phyloP scores from a whole-genome alignment of 257 asterid species.

The Solanum corneliomulleri region DNA sequence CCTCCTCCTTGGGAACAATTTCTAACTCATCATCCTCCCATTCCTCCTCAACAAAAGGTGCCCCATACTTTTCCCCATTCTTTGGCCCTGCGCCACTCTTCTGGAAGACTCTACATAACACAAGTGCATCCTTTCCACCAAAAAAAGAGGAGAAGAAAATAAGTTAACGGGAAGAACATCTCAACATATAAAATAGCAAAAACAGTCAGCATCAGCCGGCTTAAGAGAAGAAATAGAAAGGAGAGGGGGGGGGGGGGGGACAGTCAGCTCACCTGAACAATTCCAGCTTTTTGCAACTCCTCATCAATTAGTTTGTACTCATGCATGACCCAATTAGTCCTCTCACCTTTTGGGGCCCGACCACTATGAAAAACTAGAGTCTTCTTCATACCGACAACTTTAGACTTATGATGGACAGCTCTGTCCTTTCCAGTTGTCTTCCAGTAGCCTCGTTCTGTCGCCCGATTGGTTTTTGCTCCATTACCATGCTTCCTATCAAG shows the following conservation, averaged over 20 bases:
- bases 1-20: constrained; percentile 31
- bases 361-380: constrained; percentile 83
- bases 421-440: constrained; percentile 94
- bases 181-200: not conserved
- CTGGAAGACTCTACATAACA: constrained; percentile 79
- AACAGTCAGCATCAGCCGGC: not conserved
- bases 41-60: constrained; percentile 79
- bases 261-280: constrained; percentile 46
- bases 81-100: constrained; percentile 94
- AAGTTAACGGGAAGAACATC: not conserved
- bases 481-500: constrained; percentile 85
- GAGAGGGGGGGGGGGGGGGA: too few species aligned
- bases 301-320: constrained; percentile 76
- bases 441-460: constrained; percentile 89
- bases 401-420: constrained; percentile 55
- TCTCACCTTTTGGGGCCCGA: constrained; percentile 85
- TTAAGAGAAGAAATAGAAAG: not conserved
- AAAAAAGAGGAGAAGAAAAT: not conserved
- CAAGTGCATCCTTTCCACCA: constrained; percentile 55
- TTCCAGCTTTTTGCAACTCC: constrained; percentile 61
- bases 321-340: constrained; percentile 94
- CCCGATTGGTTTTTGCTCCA: constrained; percentile 76
- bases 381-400: constrained; percentile 84
- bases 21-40: constrained; percentile 71
- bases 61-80: constrained; percentile 91